Base-by-base conservation (phyloP, 192 early-diverging fungal genomes). In the Rhizoclosmatium globosum region DNA sequence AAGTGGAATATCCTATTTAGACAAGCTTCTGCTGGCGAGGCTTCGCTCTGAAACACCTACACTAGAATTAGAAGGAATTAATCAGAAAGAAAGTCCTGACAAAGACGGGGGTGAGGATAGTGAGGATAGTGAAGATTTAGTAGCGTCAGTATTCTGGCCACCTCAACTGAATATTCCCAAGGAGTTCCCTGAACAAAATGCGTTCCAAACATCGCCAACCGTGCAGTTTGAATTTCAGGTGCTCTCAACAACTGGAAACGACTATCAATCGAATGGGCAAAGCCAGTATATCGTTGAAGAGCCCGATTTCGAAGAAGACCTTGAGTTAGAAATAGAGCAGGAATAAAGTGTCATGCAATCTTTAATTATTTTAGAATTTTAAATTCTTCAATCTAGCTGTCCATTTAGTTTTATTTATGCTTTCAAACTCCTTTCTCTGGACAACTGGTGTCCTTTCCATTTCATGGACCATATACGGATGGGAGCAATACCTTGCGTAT, bases 401-500 rank as follows among this genome's bases (percentile, higher is more conserved):
- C n/a, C n/a, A n/a, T n/a, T n/a, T n/a, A n/a, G n/a, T n/a, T n/a
- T n/a, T n/a, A n/a, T 31, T 31, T 31, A 53, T 53, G 50, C 1
- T 53, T 53, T 17, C 6, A 1, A 67, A 62, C 9, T 19, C 60
- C 15, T 62, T 62, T 39, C 60, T 21, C 19, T 62, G 60, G 60
- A 9, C 96, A 88, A 83, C 91, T 67, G 92, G 87, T 79, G 93
- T 96, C 7, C 78, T 98, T 64, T 85, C 71, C 4, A 92, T 96
- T 57, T 89, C 91, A 59, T 90, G 85, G 84, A 82, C 83, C 31
- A 91, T 92, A 44, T 98, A 93, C 77, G 68, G 84, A 2, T 95
- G 93, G 89, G 93, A 96, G 80, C 90, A 93, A 23, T 96, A 95
- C 79, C 87, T 98, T 56, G 90, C 88, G 87, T 93, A 84, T 4